Percentiles rank a stretch among this genome's conserved stretches.
These are phyloP conservation scores for Pittosporum tobira DNA, from an alignment of 129 eudicot species.

Conservation along the genomic window DNA sequence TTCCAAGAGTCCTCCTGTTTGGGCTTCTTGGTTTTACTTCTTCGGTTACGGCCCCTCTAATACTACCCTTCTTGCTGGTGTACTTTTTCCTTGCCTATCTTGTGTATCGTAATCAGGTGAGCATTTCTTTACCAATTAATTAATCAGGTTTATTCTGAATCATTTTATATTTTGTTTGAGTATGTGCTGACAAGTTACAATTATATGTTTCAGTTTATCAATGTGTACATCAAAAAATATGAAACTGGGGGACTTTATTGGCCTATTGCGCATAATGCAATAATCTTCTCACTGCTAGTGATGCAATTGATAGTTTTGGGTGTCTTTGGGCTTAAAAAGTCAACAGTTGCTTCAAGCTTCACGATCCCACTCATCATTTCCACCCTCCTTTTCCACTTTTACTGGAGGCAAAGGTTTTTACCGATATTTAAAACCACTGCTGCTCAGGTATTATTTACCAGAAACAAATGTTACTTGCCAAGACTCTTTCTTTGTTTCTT, in stretches of 20 bases:
- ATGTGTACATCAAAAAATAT: constrained; percentile 74
- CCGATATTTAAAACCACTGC: constrained; percentile 53
- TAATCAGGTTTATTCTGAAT: no score
- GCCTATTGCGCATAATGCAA: constrained; percentile 67
- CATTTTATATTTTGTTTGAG: no score
- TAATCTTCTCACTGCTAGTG: constrained; percentile 67
- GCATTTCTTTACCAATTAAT: no score
- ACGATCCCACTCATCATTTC: constrained; percentile 44
- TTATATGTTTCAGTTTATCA: constrained; percentile 57
- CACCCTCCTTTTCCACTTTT: constrained; percentile 68
- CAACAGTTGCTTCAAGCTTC: constrained; percentile 48
- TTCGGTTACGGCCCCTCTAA: constrained; percentile 66
- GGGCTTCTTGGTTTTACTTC: constrained; percentile 79
- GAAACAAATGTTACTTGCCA: background rate
- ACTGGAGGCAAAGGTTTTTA: constrained; percentile 71
- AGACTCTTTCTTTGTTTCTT: background rate
- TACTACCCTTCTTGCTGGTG: constrained; percentile 74
- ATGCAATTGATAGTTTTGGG: constrained; percentile 67
- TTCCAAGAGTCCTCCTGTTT: constrained; percentile 77
- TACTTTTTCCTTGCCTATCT: constrained; percentile 81
- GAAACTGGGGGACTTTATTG: constrained; percentile 81
- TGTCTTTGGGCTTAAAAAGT: constrained; percentile 52
- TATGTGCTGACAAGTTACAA: background rate
- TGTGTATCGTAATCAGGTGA: constrained; percentile 89
- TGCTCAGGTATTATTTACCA: constrained; percentile 46